These are phyloP conservation scores for Phycomyces blakesleeanus DNA, from an alignment of 192 early-diverging fungal genomes.

Conservation along the genomic window DNA sequence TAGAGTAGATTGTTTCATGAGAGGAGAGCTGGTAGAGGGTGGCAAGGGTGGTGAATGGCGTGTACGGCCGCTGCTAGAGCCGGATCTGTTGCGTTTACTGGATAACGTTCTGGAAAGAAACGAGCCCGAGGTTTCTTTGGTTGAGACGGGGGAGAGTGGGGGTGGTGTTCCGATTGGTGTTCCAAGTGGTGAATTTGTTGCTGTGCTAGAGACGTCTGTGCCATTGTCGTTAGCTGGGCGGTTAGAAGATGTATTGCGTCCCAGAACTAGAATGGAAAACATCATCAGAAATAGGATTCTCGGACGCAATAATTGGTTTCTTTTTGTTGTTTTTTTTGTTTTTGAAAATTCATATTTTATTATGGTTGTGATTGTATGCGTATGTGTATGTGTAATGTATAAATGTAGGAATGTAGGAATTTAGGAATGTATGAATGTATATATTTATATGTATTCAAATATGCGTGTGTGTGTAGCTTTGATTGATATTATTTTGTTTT, in stretches of 20 bases:
- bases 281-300: too few relatives aligned
- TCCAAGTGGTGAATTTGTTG: not conserved
- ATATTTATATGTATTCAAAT: not conserved
- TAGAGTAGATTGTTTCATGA: not conserved
- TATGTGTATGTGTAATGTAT: not conserved
- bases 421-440: not conserved
- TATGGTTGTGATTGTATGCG: not conserved
- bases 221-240: too few relatives aligned
- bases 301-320: not conserved
- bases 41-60: conserved; percentile 16
- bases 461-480: not conserved
- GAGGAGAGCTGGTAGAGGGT: conserved; percentile 8
- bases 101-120: conserved; percentile 28
- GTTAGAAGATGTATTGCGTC: too few relatives aligned
- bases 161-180: not conserved
- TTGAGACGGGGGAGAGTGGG: not conserved
- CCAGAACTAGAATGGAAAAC: too few relatives aligned
- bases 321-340: too few relatives aligned
- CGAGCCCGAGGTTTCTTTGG: conserved; percentile 4
- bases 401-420: not conserved
- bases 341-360: too few relatives aligned
- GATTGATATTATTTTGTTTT: too few relatives aligned
- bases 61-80: conserved; percentile 10
- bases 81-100: conserved; percentile 19
- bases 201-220: not conserved